Conservation (phyloP, 2,329 filamentous ascomycete genomes). For the Fusarium paranaense region DNA sequence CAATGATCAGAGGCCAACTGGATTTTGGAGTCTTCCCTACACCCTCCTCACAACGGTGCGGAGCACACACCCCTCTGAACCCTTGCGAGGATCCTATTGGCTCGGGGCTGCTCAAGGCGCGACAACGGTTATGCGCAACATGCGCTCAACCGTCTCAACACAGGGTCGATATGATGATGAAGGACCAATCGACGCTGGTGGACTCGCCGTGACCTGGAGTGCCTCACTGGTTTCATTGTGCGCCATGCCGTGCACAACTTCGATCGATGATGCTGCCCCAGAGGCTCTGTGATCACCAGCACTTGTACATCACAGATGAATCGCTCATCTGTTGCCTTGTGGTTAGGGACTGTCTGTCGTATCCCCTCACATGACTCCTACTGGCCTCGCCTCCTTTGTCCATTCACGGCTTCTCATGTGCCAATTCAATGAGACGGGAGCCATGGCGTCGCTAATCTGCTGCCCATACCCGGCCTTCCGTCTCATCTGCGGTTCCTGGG, state of each 20-base stretch:
- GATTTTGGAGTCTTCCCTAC: constrained; percentile 19
- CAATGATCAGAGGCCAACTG: constrained; percentile 21
- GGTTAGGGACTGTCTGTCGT: constrained; percentile 5
- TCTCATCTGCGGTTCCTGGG: neutral
- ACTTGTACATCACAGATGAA: constrained; percentile 24
- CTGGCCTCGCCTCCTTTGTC: constrained; percentile 6
- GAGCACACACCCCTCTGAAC: constrained; percentile 46
- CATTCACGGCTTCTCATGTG: neutral
- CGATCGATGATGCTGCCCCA: constrained; percentile 23
- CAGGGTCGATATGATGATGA: constrained; percentile 59
- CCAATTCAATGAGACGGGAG: constrained; percentile 1
- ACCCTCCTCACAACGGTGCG: constrained; percentile 22
- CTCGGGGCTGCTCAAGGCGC: constrained; percentile 49
- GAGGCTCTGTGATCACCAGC: constrained; percentile 10
- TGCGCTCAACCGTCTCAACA: constrained; percentile 62
- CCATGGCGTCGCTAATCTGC: constrained; percentile 4
- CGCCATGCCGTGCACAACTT: constrained; percentile 25
- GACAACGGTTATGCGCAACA: constrained; percentile 66
- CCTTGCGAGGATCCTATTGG: constrained; percentile 52
- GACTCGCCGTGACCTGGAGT: constrained; percentile 21
- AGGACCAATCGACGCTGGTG: constrained; percentile 57
- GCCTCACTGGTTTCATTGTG: constrained; percentile 23
- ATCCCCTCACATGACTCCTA: neutral
- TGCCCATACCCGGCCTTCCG: neutral
- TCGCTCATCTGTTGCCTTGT: constrained; percentile 12